Conservation (phyloP, 2,329 filamentous ascomycete genomes). For the Pseudogymnoascus sp. region DNA sequence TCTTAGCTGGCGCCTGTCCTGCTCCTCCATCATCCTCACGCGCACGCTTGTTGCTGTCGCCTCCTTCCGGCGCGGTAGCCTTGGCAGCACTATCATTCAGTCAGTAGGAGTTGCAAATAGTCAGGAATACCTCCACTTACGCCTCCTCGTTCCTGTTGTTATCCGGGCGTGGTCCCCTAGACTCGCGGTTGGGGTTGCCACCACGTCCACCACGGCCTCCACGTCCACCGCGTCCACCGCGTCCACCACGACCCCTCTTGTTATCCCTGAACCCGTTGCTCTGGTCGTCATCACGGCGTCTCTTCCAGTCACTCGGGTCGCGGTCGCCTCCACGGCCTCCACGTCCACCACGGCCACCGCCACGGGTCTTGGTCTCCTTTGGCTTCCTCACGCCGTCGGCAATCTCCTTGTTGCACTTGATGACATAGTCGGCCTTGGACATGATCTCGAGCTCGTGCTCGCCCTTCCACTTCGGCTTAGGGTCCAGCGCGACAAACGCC, state of each 20-base stretch:
- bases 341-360: constrained; percentile 25
- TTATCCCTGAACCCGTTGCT: constrained; percentile 46
- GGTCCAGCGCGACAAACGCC: constrained; percentile 70
- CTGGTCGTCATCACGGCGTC: constrained; percentile 52
- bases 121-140: constrained; percentile 20
- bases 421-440: constrained; percentile 79
- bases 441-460: constrained; percentile 65
- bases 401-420: constrained; percentile 67
- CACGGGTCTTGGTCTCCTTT: constrained; percentile 29
- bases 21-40: constrained; percentile 37
- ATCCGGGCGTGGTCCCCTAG: constrained; percentile 29
- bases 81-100: neutral
- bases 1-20: constrained; percentile 49
- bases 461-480: constrained; percentile 76
- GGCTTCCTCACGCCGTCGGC: constrained; percentile 60
- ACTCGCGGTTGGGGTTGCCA: constrained; percentile 30
- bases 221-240: constrained; percentile 35
- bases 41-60: constrained; percentile 27
- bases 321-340: constrained; percentile 35
- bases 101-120: neutral
- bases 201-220: constrained; percentile 37
- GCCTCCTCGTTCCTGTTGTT: constrained; percentile 31
- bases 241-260: constrained; percentile 33
- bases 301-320: constrained; percentile 54
- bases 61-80: constrained; percentile 4